Conservation (phyloP, 148 eudicot genomes). For the Fagopyrum esculentum region DNA sequence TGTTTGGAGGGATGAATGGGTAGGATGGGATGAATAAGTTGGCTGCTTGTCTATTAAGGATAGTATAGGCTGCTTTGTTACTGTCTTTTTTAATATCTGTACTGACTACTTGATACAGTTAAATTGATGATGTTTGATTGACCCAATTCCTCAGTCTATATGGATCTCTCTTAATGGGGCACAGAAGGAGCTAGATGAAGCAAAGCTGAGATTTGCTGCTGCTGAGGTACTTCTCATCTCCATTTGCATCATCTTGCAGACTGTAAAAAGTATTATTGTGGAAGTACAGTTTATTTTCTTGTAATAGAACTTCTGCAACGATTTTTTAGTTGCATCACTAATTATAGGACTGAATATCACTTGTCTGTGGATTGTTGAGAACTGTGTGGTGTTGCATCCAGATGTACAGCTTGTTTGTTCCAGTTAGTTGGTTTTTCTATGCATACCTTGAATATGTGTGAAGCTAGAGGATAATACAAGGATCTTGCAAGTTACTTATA, state of each 20-base stretch:
- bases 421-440: background rate
- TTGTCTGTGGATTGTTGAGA: background rate
- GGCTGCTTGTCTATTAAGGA: background rate
- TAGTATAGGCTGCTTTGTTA: background rate
- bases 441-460: background rate
- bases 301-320: background rate
- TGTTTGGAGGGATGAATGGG: background rate
- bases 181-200: slow-evolving; percentile 89
- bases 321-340: background rate
- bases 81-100: background rate
- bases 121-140: background rate
- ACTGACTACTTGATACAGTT: slow-evolving; percentile 1
- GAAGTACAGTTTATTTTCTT: background rate
- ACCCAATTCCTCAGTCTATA: slow-evolving; percentile 55
- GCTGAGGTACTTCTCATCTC: slow-evolving; percentile 59
- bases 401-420: background rate
- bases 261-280: background rate
- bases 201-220: slow-evolving; percentile 94
- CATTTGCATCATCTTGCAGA: background rate
- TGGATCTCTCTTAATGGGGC: slow-evolving; percentile 79
- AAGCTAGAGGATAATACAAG: background rate
- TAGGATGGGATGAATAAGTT: background rate
- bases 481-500: background rate
- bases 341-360: background rate
- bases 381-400: background rate